Base-by-base conservation (phyloP, 805 yeast species). In the Candida coleopterorum region DNA sequence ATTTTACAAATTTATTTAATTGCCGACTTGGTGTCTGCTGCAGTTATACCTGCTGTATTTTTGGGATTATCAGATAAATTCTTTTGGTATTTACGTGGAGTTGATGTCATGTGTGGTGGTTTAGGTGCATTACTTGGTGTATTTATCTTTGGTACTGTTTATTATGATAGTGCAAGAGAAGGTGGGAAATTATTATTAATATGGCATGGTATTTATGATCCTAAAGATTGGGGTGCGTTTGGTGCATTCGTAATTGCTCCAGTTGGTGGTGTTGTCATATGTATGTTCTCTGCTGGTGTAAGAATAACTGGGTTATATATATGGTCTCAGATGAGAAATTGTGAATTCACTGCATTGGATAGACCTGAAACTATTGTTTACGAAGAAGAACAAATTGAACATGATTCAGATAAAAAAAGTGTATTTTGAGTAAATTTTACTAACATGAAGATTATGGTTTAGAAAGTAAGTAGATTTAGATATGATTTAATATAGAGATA, bases 161-260 rank as follows among this genome's bases (percentile, higher is more conserved):
- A 87, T 64, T 88, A 81, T 54, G 75, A 69, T 24, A 61, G 64
- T 50, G 90, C 95, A 8, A 58, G 62, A 36, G 85, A 79, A 42
- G 97, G 96, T 49, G 96, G 83, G 12, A 71, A 71, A 43, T 68
- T 89, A 35, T 62, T 89, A 35, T 64, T 89, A 40, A 69, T 89
- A 36, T 75, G 81, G 77, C 79, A 83, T 49, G 96, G 97, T 29
- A 63, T 89, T 18, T 89, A 89, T 52, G 65, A 72, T 43, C 65
- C 74, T 5, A 74, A 72, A 34, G 96, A 89, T 54, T 89, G 96
- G 96, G 85, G 94, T 49, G 80, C 95, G 0, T 89, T 89, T 63
- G 97, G 95, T 17, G 96, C 96, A 2, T 89, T 89, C 60, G 90
- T 85, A 6, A 84, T 81, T 43, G 93, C 96, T 1, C 96, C 96